Evolutionary conservation across 2,329 filamentous ascomycete species (phyloP).

Genomic region (Knufia fluminis): DNA sequence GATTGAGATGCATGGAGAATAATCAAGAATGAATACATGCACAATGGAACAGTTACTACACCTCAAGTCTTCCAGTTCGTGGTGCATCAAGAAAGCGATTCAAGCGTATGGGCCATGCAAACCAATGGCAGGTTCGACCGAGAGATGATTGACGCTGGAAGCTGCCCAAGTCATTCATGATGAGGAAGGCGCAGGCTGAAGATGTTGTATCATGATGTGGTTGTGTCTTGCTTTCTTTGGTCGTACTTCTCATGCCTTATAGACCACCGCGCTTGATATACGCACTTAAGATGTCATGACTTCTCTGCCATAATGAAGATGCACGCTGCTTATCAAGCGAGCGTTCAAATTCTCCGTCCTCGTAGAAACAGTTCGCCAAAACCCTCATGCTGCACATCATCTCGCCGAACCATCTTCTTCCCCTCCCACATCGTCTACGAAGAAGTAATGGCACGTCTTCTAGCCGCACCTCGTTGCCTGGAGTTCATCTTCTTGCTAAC

Average conservation of each 20-base stretch:
- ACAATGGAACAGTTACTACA: too few relatives aligned
- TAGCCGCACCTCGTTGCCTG: constrained; percentile 74
- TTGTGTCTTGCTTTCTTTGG: neutral
- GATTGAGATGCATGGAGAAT: too few relatives aligned
- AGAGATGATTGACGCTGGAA: neutral
- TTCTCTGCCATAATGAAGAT: neutral
- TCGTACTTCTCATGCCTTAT: neutral
- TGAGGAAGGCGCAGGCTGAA: neutral
- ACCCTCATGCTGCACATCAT: neutral
- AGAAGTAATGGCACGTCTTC: constrained; percentile 53
- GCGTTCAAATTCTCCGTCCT: neutral
- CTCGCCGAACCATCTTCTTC: too few relatives aligned
- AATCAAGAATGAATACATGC: too few relatives aligned
- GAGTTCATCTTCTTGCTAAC: constrained; percentile 68
- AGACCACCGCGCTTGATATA: neutral
- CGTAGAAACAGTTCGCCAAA: constrained; percentile 1
- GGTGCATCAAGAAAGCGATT: too few relatives aligned
- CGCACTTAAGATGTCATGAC: neutral
- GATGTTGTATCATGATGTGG: neutral
- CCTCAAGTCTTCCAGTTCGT: too few relatives aligned
- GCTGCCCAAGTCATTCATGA: neutral
- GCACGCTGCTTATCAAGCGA: neutral
- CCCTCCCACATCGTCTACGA: constrained; percentile 10
- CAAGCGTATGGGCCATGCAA: too few relatives aligned
- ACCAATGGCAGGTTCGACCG: too few relatives aligned